phyloP scores from a whole-genome alignment of 257 asterid genomes.

The Primulina huaijiensis region DNA sequence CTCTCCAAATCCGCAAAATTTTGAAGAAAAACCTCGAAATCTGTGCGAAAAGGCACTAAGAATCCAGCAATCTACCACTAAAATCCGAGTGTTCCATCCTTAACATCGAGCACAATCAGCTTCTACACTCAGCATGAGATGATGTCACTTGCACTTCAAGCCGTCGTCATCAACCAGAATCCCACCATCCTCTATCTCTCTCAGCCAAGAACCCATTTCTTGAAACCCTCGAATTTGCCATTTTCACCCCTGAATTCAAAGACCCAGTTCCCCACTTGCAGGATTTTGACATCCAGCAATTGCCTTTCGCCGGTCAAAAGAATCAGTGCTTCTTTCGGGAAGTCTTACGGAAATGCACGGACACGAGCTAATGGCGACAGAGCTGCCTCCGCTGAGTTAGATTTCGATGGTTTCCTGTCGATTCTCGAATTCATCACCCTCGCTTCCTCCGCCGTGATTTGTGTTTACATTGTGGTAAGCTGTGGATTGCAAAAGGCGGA shows the following conservation, averaged over 20 bases:
- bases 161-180: conserved; percentile 36
- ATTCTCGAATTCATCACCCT: conserved; percentile 62
- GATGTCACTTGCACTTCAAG: conserved; percentile 49
- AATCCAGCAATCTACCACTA: neutral
- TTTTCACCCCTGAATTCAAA: conserved; percentile 22
- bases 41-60: too few species aligned
- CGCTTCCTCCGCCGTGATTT: conserved; percentile 52
- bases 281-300: conserved; percentile 17
- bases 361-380: conserved; percentile 18
- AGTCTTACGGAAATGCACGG: conserved; percentile 17
- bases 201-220: conserved; percentile 28
- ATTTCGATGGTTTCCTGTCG: conserved; percentile 57
- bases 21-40: too few species aligned
- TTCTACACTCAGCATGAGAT: conserved; percentile 1
- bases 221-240: conserved; percentile 28
- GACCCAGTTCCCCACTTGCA: conserved; percentile 27
- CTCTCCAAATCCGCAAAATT: too few species aligned
- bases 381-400: conserved; percentile 20
- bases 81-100: neutral
- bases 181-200: conserved; percentile 15
- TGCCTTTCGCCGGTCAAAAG: conserved; percentile 24
- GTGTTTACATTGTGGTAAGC: conserved; percentile 44
- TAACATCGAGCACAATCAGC: neutral
- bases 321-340: conserved; percentile 35
- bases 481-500: conserved; percentile 36